Base-by-base conservation (phyloP, 2,329 filamentous ascomycete species). In the Fusarium equiseti region DNA sequence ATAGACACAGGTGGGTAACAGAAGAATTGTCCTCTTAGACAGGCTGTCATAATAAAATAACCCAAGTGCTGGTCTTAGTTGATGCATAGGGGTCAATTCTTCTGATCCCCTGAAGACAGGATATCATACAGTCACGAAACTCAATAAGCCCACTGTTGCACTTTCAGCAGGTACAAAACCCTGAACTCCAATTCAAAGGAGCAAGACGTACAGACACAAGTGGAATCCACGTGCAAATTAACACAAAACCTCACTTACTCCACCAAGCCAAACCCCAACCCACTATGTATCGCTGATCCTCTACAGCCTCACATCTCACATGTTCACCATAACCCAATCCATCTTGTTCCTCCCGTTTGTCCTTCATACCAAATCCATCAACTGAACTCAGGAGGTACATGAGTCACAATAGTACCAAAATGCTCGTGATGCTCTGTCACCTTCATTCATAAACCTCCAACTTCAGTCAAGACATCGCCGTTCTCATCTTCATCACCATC, bases 261-360 rank as follows among this genome's bases (percentile, higher is more conserved):
- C 68, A 55, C 49, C 55, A 45, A 54, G 22, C 65, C 45, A 52
- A 63, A 45, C 55, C 48, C 55, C 27, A 50, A 50, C 38, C 40
- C 38, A n/a, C 53, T 26, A 24, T 43, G 29, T 55, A 20, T 31
- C 29, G 35, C 26, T 43, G 43, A 31, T 55, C 49, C 12, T 11
- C 55, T 26, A n/a, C 54, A 50, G 46, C 68, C 59, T 71, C 63
- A 69, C 63, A 64, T 59, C 20, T 56, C 65, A 69, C 64, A 27
- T 52, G 20, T 16, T 55, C 54, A 65, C 53, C 31, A 55, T 38
- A 38, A 1, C 35, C 35, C 10, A 38, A 38, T 38, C 18, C 35
- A n/a, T 38, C 32, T 5, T 18, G 5, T 35, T 15, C 32, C 16
- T 38, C 24, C 48, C 46, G 32, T 54, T 49, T 31, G n/a, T 46